phyloP scores from a whole-genome alignment of 2,329 filamentous ascomycete genomes.

The Aspergillus ustus region DNA sequence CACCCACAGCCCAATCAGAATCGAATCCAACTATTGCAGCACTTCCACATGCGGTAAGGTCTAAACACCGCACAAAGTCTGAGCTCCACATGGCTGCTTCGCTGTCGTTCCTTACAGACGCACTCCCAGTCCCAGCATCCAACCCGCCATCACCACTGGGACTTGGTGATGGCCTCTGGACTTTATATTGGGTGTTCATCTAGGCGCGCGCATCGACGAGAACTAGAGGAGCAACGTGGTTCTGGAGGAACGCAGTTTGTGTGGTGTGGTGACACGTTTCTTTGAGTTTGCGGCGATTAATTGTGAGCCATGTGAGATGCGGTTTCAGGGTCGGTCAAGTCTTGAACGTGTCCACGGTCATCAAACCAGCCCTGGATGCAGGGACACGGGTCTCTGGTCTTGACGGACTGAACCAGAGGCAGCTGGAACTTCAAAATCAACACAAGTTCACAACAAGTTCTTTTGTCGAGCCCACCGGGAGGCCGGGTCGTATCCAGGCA shows the following conservation, averaged over 20 bases:
- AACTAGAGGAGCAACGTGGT: constrained; percentile 1
- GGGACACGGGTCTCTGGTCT: not conserved
- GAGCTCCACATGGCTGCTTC: constrained; percentile 6
- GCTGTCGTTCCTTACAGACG: constrained; percentile 10
- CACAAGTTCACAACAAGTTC: too few relatives aligned
- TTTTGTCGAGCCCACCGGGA: not conserved
- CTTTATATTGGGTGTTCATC: not conserved
- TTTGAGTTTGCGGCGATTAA: not conserved
- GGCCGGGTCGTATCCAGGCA: not conserved
- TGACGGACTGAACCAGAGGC: not conserved
- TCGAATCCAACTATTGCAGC: not conserved
- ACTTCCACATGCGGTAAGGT: not conserved
- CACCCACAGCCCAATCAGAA: not conserved
- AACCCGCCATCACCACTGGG: not conserved
- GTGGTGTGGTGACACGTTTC: constrained; percentile 6
- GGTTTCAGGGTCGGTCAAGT: not conserved
- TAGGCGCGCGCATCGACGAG: not conserved
- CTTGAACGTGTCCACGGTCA: not conserved
- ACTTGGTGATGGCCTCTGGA: not conserved
- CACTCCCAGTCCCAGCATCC: not conserved
- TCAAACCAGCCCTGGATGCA: not conserved
- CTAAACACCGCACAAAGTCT: constrained; percentile 8
- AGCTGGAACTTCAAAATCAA: not conserved
- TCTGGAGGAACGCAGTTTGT: not conserved
- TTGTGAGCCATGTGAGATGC: not conserved